Base-by-base conservation (phyloP, 352 stramenopile genomes). In the Phytopythium cucurbitacearum region DNA sequence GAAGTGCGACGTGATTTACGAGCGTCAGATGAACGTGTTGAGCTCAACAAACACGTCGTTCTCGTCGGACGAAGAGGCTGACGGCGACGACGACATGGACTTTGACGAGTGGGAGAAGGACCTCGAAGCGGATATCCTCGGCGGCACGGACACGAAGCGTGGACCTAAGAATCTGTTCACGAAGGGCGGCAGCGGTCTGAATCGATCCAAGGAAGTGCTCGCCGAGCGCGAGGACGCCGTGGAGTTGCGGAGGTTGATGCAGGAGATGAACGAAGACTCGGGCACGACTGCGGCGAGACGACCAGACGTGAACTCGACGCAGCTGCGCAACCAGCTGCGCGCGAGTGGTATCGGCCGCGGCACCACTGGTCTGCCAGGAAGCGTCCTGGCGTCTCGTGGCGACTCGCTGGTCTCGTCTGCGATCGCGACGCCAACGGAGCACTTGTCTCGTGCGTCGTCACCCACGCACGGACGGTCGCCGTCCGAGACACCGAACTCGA, bases 1-100 rank as follows among this genome's bases (percentile, higher is more conserved):
- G 52, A 88, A 90, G 57, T 94, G 83, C 57, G 80, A 94, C 54
- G 76, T 84, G 52, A 89, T 91, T 46, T 94, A 94, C 59, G 73
- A 87, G 64, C 75, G 78, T 6, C 83, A 94, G 64, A 88, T 94
- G 70, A 73, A 91, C 60, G 81, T 92, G 12, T 56, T 94, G 34
- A 87, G 71, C 57, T 72, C 73, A 2, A 69, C 56, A 3, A 71
- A 73, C 49, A 77, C 71, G 10, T 71, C 76, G 0, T 91, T 92
- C 53, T 86, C 82, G 16, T 87, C 80, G 7, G 81, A 90, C 46
- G 80, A 89, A 58, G 84, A 91, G 38, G 82, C 68, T 5, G 77
- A 86, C 46, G 80, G 73, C 12, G 84, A 91, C 51, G 76, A 86
- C 11, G 66, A 76, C 21, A 45, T 68, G 36, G 75, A 87, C 32